Base-by-base conservation (phyloP, 805 yeast genomes). In the Spathaspora arborariae region DNA sequence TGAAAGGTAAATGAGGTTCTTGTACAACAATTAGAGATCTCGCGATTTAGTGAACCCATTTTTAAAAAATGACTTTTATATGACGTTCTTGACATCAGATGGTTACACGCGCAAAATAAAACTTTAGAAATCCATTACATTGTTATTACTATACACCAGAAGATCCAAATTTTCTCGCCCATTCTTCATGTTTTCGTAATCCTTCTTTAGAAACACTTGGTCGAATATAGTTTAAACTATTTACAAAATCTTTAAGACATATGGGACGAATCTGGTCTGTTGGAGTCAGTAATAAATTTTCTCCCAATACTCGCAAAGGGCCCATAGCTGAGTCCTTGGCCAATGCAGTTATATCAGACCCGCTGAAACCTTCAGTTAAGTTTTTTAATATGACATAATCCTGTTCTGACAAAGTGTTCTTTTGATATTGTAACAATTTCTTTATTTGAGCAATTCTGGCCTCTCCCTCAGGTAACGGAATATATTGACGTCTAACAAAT, bases 301-400 rank as follows among this genome's bases (percentile, higher is more conserved):
- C 97, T 1, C 98, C 97, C 20, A 92, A 68, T 36, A 89, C 85
- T 52, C 99, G 75, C 33, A 94, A 70, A 1, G 99, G 98, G 1
- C 97, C 97, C 97, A 92, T 91, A 1, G 99, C 97, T 2, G 97
- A 95, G 63, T 92, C 97, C 64, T 91, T 94, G 1, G 97, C 96
- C 50, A 92, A 66, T 1, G 96, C 91, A 0, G 97, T 90, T 38
- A 92, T 78, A 65, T 92, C 99, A 53, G 94, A 84, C 2, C 97
- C 97, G n/a, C 96, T 87, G 59, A 81, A 71, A 1, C 94, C 92
- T 5, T 82, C 81, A 0, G 98, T 90, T 55, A 86, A 62, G 9
- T 71, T 69, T 15, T 87, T 75, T 20, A 92, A 70, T 38, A 70
- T 69, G 8, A 76, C 75, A 50, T 81, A 78, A 51, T 91, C 96